Evolutionary conservation across 2,329 filamentous ascomycete species (phyloP).

Genomic region (Achaetomium macrosporum): DNA sequence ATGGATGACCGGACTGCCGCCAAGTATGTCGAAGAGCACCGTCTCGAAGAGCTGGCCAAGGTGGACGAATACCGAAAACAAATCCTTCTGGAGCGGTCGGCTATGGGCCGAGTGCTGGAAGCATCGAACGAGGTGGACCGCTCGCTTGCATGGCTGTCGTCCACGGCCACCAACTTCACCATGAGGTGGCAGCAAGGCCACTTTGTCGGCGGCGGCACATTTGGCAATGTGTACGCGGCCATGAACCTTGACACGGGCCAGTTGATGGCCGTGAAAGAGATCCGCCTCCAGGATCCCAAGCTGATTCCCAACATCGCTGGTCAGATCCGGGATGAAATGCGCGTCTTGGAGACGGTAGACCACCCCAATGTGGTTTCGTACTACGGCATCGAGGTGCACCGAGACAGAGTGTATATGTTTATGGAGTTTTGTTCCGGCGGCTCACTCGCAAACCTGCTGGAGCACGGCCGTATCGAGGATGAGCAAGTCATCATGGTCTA

Average conservation of each 20-base stretch:
- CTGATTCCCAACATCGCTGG: conserved; percentile 89
- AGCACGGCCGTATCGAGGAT: conserved; percentile 95
- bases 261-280: conserved; percentile 98
- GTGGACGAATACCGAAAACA: conserved; percentile 75
- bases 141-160: conserved; percentile 87
- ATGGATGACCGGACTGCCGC: conserved; percentile 81
- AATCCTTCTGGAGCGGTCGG: conserved; percentile 77
- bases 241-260: conserved; percentile 96
- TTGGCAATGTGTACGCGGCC: conserved; percentile 93
- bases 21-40: conserved; percentile 66
- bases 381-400: conserved; percentile 94
- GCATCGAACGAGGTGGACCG: conserved; percentile 94
- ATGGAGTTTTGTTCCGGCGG: conserved; percentile 99
- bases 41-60: conserved; percentile 63
- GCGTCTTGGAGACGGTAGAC: conserved; percentile 87
- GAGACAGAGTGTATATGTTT: conserved; percentile 99
- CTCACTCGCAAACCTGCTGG: conserved; percentile 79
- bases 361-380: conserved; percentile 98
- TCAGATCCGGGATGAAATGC: conserved; percentile 96
- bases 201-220: conserved; percentile 93
- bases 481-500: conserved; percentile 98
- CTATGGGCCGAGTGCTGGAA: conserved; percentile 84
- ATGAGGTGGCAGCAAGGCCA: conserved; percentile 99
- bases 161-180: conserved; percentile 89
- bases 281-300: conserved; percentile 92